These are phyloP conservation scores for Quercus mongolica DNA, from an alignment of 306 rosid species.

Conservation along the genomic window DNA sequence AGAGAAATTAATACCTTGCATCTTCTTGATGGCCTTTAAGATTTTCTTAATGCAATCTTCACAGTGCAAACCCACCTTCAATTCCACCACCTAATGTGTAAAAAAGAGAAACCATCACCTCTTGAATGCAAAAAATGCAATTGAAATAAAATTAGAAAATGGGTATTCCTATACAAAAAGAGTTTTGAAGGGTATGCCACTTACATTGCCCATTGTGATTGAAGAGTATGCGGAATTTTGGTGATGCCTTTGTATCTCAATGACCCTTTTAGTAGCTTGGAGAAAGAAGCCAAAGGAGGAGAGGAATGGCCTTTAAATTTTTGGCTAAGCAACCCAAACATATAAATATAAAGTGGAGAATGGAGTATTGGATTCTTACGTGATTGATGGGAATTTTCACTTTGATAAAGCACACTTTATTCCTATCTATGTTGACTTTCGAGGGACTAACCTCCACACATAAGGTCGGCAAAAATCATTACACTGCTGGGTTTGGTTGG, in stretches of 20 bases:
- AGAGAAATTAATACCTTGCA: slow-evolving; percentile 43
- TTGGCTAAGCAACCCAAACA: neutral
- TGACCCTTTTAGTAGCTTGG: neutral
- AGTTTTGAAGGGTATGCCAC: slow-evolving; percentile 6
- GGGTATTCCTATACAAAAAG: neutral
- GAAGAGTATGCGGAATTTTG: neutral
- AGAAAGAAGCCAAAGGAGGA: neutral
- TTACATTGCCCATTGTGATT: slow-evolving; percentile 50
- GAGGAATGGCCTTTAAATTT: neutral
- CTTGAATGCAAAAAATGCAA: neutral
- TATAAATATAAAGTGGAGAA: neutral
- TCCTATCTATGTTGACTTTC: slow-evolving; percentile 22
- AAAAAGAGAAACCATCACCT: neutral
- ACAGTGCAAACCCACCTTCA: slow-evolving; percentile 84
- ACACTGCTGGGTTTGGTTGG: slow-evolving; percentile 3
- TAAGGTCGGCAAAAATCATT: slow-evolving; percentile 38
- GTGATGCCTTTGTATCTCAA: neutral
- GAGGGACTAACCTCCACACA: slow-evolving; percentile 33
- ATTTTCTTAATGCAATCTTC: slow-evolving; percentile 88
- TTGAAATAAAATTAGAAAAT: neutral
- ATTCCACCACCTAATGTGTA: slow-evolving; percentile 63
- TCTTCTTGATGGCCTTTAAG: slow-evolving; percentile 79
- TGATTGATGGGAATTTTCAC: slow-evolving; percentile 26
- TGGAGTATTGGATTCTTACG: slow-evolving; percentile 43
- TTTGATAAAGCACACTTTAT: slow-evolving; percentile 28